These are phyloP conservation scores for Cladosporium oxysporum DNA, from an alignment of 2,329 filamentous ascomycete genomes.

Conservation along the genomic window DNA sequence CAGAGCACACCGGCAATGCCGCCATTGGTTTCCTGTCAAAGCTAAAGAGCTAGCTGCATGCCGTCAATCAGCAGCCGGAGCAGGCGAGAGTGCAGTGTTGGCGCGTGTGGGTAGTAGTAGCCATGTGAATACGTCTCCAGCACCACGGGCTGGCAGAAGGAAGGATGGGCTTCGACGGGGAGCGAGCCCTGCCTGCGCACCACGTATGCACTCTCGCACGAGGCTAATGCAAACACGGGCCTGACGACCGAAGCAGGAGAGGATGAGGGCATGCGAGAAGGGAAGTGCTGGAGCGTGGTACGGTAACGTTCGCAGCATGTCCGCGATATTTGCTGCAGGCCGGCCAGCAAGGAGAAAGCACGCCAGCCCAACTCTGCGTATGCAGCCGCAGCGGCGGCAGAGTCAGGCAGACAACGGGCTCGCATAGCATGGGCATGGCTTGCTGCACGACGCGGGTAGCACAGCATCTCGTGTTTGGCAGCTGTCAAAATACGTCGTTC, in stretches of 20 bases:
- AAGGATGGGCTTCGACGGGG: conserved; percentile 7
- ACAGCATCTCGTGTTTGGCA: conserved; percentile 14
- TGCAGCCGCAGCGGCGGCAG: conserved; percentile 12
- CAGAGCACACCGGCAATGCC: conserved; percentile 19
- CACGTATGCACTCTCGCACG: conserved; percentile 6
- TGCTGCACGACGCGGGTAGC: conserved; percentile 9
- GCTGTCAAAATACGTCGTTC: conserved; percentile 14
- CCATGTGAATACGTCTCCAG: background rate
- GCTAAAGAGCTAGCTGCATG: conserved; percentile 38
- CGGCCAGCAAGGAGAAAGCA: conserved; percentile 9
- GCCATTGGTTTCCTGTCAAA: conserved; percentile 36
- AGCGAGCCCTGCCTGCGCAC: conserved; percentile 4
- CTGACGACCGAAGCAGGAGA: conserved; percentile 7
- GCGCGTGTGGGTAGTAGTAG: conserved; percentile 1
- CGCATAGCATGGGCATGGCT: conserved; percentile 5
- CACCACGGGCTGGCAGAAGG: conserved; percentile 7
- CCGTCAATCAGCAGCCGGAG: conserved; percentile 16
- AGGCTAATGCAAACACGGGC: conserved; percentile 8
- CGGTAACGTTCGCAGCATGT: conserved; percentile 10
- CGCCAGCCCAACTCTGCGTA: conserved; percentile 6
- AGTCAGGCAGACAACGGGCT: conserved; percentile 12
- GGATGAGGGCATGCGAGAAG: background rate
- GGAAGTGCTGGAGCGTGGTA: background rate
- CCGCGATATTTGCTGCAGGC: background rate
- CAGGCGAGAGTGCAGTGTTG: conserved; percentile 9